Evolutionary conservation across 2,329 filamentous ascomycete genomes (phyloP), one percentile per base, ranked within the genome.

Genomic region (Tolypocladium ovalisporum): DNA sequence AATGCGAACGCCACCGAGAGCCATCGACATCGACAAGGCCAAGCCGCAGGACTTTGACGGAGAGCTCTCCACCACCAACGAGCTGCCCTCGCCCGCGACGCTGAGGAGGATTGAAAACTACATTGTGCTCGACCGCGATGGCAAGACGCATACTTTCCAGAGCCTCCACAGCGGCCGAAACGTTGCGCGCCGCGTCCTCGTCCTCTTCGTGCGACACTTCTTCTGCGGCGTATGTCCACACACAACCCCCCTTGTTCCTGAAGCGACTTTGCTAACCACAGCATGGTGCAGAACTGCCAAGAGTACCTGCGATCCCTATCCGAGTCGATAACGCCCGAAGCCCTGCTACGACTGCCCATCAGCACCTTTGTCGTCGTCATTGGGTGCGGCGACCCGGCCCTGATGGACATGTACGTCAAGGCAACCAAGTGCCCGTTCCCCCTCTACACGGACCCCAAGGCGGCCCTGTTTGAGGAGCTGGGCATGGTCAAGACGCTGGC

Each of bases 161-260:
- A 83, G 79, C 63, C 71, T 89, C 34, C 86, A 85, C 67, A 77
- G 75, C 37, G 81, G 82, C 4, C 75, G 69, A 52, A 80, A 80
- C 56, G 75, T 76, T 3, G 75, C 79, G 15, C 73, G 78, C 22
- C 75, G 84, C 3, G 82, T 89, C 34, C 76, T 92, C 36, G 71
- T 90, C 47, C 82, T 91, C 62, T 91, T 92, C 67, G 79, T 92
- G 58, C 80, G 88, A 51, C 88, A 91, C 72, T 92, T 91, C 71
- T 90, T 89, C 76, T 91, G 88, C 67, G 87, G 87, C 39, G 87
- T 89, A 77, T 70, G 86, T 78, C 47, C 17, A 49, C 24, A 36
- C 17, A 49, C 24, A 36, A 44, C 54, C 55, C 29, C 9, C 37
- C 8, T 32, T 32, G 13, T 40, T 39, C 15, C 17, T 19, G 17